Base-by-base conservation (phyloP, 352 stramenopile species). In the Pythium sukuiense region DNA sequence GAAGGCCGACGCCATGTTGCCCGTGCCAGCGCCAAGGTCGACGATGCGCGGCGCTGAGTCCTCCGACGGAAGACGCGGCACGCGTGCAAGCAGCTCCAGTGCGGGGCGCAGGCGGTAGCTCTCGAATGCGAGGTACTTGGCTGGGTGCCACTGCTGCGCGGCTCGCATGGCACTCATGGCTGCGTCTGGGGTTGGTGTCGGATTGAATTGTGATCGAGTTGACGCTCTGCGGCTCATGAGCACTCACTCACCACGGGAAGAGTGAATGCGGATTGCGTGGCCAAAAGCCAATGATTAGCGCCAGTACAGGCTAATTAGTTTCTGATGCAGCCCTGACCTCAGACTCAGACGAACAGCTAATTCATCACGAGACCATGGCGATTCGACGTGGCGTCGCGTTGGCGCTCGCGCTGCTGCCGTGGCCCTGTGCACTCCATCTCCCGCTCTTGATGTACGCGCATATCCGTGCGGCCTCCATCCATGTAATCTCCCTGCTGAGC, bases 1-100 rank as follows among this genome's bases (percentile, higher is more conserved):
- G 70, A 93, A 89, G 0, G 80, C 66, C 11, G 80, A 68, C 3
- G 76, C 79, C 76, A 92, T 89, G 74, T 91, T 93, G 32, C 82
- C 75, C 8, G 84, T 87, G 32, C 84, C 84, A 20, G 77, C 81
- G 18, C 85, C 85, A 6, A 93, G 67, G 54, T 93, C 85, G 20
- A 88, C 64, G 54, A 93, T 84, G 24, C 66, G 57, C 14, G 77
- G 63, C 2, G 35, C n/a, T 2, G 32, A 20, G 1, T 41, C 9
- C 3, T 59, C 39, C 9, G 53, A 56, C 41, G 64, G 57, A 2
- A 88, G 59, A 0, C 35, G 8, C 0, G 73, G 71, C 16, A 87
- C 70, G 27, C 80, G 77, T 14, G 46, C 65, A 26, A 93, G 76
- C 53, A 93, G 68, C 49, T 93, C 83, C 0, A 91, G 65, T 32